Conservation (phyloP, 2,329 filamentous ascomycete species). For the Penicillium occitanis region DNA sequence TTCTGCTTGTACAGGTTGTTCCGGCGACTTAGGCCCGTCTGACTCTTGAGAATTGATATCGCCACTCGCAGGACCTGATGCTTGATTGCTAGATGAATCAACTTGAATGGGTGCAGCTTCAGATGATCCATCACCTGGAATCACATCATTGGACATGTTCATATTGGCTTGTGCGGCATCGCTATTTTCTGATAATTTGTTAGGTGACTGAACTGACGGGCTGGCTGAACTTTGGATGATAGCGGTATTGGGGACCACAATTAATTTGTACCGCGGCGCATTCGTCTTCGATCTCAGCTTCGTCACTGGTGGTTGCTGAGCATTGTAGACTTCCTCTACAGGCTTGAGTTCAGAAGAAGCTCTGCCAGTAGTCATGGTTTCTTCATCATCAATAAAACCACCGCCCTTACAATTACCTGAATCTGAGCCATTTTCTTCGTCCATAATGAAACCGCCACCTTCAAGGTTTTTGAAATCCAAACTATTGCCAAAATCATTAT, state of each 20-base stretch:
- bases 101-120: constrained; percentile 28
- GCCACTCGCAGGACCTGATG: constrained; percentile 30
- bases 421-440: not conserved
- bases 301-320: not conserved
- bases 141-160: not conserved
- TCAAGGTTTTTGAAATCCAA: constrained; percentile 11
- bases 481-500: not conserved
- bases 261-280: constrained; percentile 15
- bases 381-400: not conserved
- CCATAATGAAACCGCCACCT: not conserved
- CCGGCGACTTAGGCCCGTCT: constrained; percentile 22
- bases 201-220: not conserved
- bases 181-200: not conserved
- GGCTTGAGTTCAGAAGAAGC: not conserved
- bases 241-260: constrained; percentile 8
- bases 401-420: not conserved
- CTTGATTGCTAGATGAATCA: constrained; percentile 29
- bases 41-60: constrained; percentile 28
- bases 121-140: constrained; percentile 24
- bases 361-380: not conserved
- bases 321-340: not conserved
- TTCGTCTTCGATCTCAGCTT: not conserved
- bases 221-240: not conserved
- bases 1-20: constrained; percentile 21
- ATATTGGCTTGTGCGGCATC: not conserved